Conservation (phyloP, 352 stramenopile genomes). For the Phytopythium kandeliae region DNA sequence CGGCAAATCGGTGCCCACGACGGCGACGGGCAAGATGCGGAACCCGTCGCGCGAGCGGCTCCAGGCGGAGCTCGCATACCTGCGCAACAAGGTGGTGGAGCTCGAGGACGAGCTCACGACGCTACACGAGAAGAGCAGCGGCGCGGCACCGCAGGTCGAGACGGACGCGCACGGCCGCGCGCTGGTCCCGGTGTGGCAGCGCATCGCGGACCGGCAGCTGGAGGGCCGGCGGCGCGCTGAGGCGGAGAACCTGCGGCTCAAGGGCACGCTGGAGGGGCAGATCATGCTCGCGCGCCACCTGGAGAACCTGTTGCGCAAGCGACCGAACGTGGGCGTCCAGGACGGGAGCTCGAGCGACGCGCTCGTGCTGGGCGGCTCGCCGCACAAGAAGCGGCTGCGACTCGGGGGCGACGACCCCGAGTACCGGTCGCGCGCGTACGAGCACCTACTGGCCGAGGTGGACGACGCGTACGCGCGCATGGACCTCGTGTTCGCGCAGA, state of each 20-base stretch:
- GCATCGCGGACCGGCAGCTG: constrained; percentile 41
- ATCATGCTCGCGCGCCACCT: constrained; percentile 42
- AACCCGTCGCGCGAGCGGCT: constrained; percentile 44
- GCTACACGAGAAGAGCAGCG: constrained; percentile 11
- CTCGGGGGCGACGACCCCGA: constrained; percentile 13
- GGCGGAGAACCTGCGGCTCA: constrained; percentile 37
- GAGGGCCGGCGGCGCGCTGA: constrained; percentile 24
- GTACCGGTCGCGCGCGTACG: constrained; percentile 17
- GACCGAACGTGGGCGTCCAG: constrained; percentile 33
- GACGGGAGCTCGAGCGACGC: not conserved
- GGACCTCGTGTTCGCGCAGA: constrained; percentile 37
- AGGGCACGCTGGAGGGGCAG: constrained; percentile 33
- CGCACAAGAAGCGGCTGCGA: constrained; percentile 17
- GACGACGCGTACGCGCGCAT: constrained; percentile 31
- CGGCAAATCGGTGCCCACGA: constrained; percentile 5
- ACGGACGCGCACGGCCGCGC: constrained; percentile 10
- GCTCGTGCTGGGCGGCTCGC: not conserved
- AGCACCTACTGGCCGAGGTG: constrained; percentile 29
- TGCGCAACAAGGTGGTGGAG: constrained; percentile 34
- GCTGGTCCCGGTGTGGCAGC: constrained; percentile 32
- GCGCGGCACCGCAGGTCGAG: not conserved
- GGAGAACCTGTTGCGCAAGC: constrained; percentile 44
- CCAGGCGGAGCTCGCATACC: constrained; percentile 38
- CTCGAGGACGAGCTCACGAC: constrained; percentile 29
- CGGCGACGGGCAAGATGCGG: constrained; percentile 20